Evolutionary conservation across 2,329 filamentous ascomycete species (phyloP).

Genomic region (Pyricularia grisea): DNA sequence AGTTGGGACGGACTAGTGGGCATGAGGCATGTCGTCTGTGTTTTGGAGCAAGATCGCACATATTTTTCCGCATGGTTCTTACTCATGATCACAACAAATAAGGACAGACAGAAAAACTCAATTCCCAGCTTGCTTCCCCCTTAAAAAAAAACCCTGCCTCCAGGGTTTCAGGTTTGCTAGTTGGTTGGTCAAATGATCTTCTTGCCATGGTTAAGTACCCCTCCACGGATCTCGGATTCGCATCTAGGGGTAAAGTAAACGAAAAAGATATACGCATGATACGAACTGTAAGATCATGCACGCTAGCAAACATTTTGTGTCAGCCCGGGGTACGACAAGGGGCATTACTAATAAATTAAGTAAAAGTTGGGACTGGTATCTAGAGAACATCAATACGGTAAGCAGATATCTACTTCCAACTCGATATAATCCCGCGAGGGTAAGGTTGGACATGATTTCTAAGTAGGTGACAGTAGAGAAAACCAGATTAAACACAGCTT

Average conservation of each 20-base stretch:
- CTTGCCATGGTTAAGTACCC: not conserved
- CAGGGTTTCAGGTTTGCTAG: not conserved
- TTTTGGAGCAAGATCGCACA: not conserved
- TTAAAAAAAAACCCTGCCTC: not conserved
- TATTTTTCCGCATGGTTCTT: not conserved
- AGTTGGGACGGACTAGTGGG: not conserved
- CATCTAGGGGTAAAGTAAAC: not conserved
- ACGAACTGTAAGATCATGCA: not conserved
- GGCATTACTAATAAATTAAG: not conserved
- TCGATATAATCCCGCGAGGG: not conserved
- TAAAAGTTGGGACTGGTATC: not conserved
- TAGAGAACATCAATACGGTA: not conserved
- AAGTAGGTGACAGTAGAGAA: not conserved
- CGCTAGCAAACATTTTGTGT: no score
- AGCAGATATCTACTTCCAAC: not conserved
- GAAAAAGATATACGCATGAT: not conserved
- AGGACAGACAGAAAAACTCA: not conserved
- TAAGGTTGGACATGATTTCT: not conserved
- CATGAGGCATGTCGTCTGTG: not conserved
- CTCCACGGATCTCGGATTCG: not conserved
- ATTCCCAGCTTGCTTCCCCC: not conserved
- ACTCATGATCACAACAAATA: not conserved
- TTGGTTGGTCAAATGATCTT: not conserved
- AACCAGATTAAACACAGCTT: not conserved
- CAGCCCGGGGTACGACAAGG: not conserved